Evolutionary conservation across 192 early-diverging fungal species (phyloP), one percentile per base, ranked within the genome.

Genomic region (Podochytrium sp.): DNA sequence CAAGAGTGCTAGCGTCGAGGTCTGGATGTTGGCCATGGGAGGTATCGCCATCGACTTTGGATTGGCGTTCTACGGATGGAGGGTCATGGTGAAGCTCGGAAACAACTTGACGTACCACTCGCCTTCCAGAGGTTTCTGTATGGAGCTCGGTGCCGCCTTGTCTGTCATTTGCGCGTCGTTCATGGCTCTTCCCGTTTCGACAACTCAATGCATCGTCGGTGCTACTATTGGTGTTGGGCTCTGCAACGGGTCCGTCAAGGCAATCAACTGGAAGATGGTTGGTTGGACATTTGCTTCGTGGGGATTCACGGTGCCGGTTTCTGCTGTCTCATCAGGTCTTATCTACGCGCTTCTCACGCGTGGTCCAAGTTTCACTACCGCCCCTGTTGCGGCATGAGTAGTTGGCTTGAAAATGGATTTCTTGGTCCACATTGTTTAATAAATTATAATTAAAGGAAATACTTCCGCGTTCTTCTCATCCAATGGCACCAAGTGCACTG

Each of bases 31-130:
- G 40, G 87, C 81, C 20, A 86, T 89, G 79, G 85, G 90, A 43
- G 93, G 90, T 79, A 50, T 87, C 69, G 90, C 85, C 25, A 94
- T 95, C 51, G 91, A 93, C 75, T 39, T 92, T 20, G 93, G 92
- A 71, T 81, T 95, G 52, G 72, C 89, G 51, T 86, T 90, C n/a
- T 88, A 84, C 38, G 93, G 93, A 51, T 91, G 91, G 78, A 83
- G 84, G 41, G 83, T 94, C 47, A 95, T 95, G 91, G 79, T 85
- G 34, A 87, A 78, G 47, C 84, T 95, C 18, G 93, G 93, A 42
- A 93, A 95, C 82, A 91, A 93, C 65, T 85, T 94, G 47, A 93
- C 91, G 20, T 94, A 91, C 65, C 89, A 93, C 72, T 89, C 90
- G 52, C 93, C 93, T 7, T 87, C 88, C 38, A 87, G 92, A 68